A percentile compares a stretch with the other conserved stretches of the same genome.
Conservation (phyloP, 805 yeast genomes). For the Suhomyces faveliae region DNA sequence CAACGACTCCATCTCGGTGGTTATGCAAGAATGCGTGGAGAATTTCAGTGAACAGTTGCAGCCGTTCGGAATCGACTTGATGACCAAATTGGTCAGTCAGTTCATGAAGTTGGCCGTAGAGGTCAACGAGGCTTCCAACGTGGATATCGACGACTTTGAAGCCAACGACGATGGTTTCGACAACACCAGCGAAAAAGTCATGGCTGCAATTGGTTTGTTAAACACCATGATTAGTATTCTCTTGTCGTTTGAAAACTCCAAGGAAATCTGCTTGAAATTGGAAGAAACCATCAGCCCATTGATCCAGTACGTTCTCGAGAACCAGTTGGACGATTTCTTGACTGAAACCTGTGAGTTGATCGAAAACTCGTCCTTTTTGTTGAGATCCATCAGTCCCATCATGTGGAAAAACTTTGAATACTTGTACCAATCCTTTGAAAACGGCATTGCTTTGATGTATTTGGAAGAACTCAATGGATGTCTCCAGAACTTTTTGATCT, state of each 20-base stretch:
- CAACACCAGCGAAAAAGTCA: conserved; percentile 61
- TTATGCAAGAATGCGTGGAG: conserved; percentile 95
- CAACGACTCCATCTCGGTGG: conserved; percentile 81
- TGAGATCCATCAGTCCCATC: conserved; percentile 48
- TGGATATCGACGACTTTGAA: conserved; percentile 29
- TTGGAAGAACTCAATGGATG: conserved; percentile 75
- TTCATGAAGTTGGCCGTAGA: conserved; percentile 31
- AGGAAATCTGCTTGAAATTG: conserved; percentile 58
- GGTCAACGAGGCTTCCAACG: conserved; percentile 51
- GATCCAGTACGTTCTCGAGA: conserved; percentile 61
- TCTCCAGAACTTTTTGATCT: conserved; percentile 69
- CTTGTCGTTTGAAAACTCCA: conserved; percentile 78
- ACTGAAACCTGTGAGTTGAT: conserved; percentile 73
- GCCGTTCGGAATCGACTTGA: conserved; percentile 29
- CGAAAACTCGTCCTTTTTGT: conserved; percentile 46
- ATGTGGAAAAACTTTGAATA: conserved; percentile 73
- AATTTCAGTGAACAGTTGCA: conserved; percentile 78
- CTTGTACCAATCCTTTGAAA: conserved; percentile 31
- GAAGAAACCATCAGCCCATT: conserved; percentile 71
- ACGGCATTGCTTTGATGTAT: conserved; percentile 58
- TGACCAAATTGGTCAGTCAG: conserved; percentile 26
- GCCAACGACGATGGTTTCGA: conserved; percentile 13
- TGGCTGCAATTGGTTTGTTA: conserved; percentile 79
- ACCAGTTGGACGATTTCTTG: conserved; percentile 69
- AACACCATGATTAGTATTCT: conserved; percentile 81